Evolutionary conservation across 2,329 filamentous ascomycete species (phyloP), one percentile per base, ranked within the genome.

Genomic region (Colletotrichum lentis): DNA sequence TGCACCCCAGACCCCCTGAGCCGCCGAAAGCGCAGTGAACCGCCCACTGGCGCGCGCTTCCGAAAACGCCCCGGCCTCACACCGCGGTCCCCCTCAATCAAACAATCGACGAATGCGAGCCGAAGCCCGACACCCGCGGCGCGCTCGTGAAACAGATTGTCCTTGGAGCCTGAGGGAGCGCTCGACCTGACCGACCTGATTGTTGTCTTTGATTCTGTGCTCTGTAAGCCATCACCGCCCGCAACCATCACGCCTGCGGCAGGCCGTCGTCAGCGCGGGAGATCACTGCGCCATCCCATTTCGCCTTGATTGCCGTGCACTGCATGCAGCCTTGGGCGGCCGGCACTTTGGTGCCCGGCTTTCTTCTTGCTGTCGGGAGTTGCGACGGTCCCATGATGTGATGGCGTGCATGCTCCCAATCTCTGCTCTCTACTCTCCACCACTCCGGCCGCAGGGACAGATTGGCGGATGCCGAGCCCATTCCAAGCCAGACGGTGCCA

Each of bases 11-110:
- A 41, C 31, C 47, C 64, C 52, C 54, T 47, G 44, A 41, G 39
- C 47, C 64, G 50, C 35, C 61, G 22, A 24, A 27, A 20, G 20
- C 24, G 22, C 65, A 41, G 49, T 39, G 55, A 54, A 57, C 27
- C 44, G 41, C 59, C 39, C 20, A 54, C 54, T 68, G 62, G 55
- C 65, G 65, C 54, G 65, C 65, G 65, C 61, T 59, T 68, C 65
- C 53, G 31, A 52, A 64, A 68, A 64, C 54, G 54, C 65, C 39
- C 31, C 46, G 47, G 60, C 31, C 22, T 12, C 24, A 39, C 27
- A 41, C 18, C 22, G 49, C 35, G 55, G 24, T 50, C 62, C 65
- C 55, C 47, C 50, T 14, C 55, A 65, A 50, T 56, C 18, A 44
- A 37, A 65, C 62, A 60, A 54, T 46, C 22, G 50, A 46, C 50